phyloP scores from a whole-genome alignment of 345 rosid genomes.

The Cochlearia excelsa region DNA sequence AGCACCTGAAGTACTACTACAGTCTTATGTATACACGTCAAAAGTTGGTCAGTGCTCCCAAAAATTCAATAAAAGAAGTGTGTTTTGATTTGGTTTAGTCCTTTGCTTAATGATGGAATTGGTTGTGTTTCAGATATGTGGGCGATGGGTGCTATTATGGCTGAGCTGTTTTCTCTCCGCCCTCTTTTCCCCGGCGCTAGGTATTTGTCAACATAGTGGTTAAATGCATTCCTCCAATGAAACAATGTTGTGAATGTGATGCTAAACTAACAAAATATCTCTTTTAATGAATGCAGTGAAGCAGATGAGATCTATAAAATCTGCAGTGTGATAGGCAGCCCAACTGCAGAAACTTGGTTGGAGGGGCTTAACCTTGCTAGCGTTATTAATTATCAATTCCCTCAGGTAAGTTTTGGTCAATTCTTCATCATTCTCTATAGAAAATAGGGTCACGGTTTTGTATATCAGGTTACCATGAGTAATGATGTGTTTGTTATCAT shows the following conservation, averaged over 20 bases:
- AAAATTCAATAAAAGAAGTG: not conserved
- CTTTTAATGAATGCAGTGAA: constrained; percentile 55
- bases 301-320: constrained; percentile 95
- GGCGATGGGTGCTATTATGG: constrained; percentile 99
- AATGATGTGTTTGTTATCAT: constrained; percentile 21
- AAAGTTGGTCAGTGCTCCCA: constrained; percentile 77
- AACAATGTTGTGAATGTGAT: constrained; percentile 1
- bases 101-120: constrained; percentile 1
- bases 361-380: constrained; percentile 88
- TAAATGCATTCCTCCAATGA: not conserved
- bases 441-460: not conserved
- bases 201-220: constrained; percentile 32
- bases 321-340: constrained; percentile 83
- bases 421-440: not conserved
- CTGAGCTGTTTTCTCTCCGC: constrained; percentile 70
- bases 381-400: constrained; percentile 73
- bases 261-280: constrained; percentile 9
- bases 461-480: not conserved
- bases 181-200: constrained; percentile 93
- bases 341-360: constrained; percentile 70
- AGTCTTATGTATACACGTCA: constrained; percentile 60
- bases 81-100: not conserved
- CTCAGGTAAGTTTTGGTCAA: constrained; percentile 43
- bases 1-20: constrained; percentile 98
- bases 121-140: constrained; percentile 68